phyloP scores from a whole-genome alignment of 192 early-diverging fungal genomes.

The Dimargaris xerosporica region DNA sequence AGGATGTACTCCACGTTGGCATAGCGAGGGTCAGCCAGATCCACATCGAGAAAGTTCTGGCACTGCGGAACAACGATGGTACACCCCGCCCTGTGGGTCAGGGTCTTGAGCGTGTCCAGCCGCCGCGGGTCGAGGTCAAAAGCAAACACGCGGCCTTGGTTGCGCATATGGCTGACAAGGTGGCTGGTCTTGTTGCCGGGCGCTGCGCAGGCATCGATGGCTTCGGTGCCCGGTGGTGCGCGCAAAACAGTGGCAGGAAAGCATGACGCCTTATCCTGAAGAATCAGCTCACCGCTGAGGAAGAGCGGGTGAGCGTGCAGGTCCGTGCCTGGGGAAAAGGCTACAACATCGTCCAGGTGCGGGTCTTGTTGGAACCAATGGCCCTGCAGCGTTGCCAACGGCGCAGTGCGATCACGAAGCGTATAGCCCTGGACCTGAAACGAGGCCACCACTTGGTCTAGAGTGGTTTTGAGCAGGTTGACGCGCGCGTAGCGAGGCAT shows the following conservation, averaged over 20 bases:
- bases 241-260: slow-evolving; percentile 77
- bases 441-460: slow-evolving; percentile 45
- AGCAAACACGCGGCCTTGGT: slow-evolving; percentile 73
- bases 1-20: slow-evolving; percentile 73
- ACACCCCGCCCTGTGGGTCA: slow-evolving; percentile 69
- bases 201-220: slow-evolving; percentile 91
- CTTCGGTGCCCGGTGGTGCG: slow-evolving; percentile 37
- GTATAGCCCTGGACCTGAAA: slow-evolving; percentile 44
- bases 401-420: slow-evolving; percentile 17
- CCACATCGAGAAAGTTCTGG: slow-evolving; percentile 59
- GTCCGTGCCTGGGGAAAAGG: slow-evolving; percentile 75
- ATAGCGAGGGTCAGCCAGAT: slow-evolving; percentile 47
- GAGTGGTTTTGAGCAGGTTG: slow-evolving; percentile 59
- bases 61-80: slow-evolving; percentile 33
- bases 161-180: slow-evolving; percentile 73
- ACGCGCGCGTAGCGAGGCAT: slow-evolving; percentile 62
- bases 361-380: slow-evolving; percentile 31
- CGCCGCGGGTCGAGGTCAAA: slow-evolving; percentile 75
- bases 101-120: slow-evolving; percentile 49
- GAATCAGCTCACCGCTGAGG: slow-evolving; percentile 59
- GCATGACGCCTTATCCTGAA: slow-evolving; percentile 94
- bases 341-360: slow-evolving; percentile 68
- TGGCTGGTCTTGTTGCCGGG: slow-evolving; percentile 98
- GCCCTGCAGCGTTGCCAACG: slow-evolving; percentile 15
- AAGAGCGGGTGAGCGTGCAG: slow-evolving; percentile 72